Evolutionary conservation across 306 rosid species (phyloP).

Genomic region (Fagus crenata): DNA sequence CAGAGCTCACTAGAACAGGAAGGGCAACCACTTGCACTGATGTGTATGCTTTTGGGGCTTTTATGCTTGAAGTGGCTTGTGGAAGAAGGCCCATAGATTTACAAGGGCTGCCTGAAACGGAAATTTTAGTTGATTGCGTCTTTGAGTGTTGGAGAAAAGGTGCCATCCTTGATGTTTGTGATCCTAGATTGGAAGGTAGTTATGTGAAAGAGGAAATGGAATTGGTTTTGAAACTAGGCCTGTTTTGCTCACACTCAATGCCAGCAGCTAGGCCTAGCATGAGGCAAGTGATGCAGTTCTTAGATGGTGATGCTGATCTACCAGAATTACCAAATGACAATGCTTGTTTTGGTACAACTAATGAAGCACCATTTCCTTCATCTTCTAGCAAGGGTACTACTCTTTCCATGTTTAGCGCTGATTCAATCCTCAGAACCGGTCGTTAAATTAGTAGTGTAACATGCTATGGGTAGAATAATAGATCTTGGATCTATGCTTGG

Average conservation of each 20-base stretch:
- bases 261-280: conserved; percentile 54
- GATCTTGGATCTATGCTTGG: no score
- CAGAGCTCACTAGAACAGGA: conserved; percentile 60
- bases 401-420: no score
- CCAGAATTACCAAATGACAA: conserved; percentile 20
- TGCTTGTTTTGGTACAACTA: not conserved
- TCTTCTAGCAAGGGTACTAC: no score
- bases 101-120: no score
- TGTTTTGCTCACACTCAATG: conserved; percentile 49
- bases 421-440: no score
- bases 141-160: no score
- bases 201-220: conserved; percentile 42
- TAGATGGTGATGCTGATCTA: conserved; percentile 37
- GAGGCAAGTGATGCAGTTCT: conserved; percentile 51
- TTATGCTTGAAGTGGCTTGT: conserved; percentile 60
- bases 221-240: conserved; percentile 56
- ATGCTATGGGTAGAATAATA: no score
- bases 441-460: no score
- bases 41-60: conserved; percentile 64
- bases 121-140: no score
- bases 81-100: conserved; percentile 33
- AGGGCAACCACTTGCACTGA: conserved; percentile 54
- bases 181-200: conserved; percentile 30
- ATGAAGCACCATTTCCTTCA: no score
- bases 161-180: no score